Base-by-base conservation (phyloP, 306 rosid genomes). In the Fagus sylvatica region DNA sequence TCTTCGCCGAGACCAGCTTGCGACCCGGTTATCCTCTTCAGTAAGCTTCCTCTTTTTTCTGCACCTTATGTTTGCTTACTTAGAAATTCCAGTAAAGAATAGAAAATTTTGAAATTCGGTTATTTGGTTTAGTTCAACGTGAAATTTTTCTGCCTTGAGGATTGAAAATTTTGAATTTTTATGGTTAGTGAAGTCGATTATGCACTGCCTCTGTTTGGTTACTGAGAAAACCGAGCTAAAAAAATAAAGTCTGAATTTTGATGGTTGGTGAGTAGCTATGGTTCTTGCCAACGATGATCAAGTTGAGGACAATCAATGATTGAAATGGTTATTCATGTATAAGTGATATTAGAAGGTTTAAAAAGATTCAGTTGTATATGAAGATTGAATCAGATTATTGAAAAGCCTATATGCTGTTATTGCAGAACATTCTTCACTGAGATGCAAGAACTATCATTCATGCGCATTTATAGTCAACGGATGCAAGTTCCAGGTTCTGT, bases 401-500 rank as follows among this genome's bases (percentile, higher is more conserved):
- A 12, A 61, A 61, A 32, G 41, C 40, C 7, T 32, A 13, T 61
- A 13, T 6, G 1, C 30, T 56, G 22, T 72, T 60, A 74, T 84
- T 85, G 87, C 90, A 94, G 98, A 74, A 17, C 86, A 46, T 67
- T 42, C 1, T 69, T 71, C 10, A 39, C 78, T 42, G 84, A 61
- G 73, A 60, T 81, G 76, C 78, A 87, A 37, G 88, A 86, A 15
- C 71, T 94, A 67, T 82, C 91, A 7, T 89, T 88, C 74, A 90
- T 84, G 90, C 42, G 74, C 67, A 88, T 90, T 13, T 89, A 89
- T 85, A 78, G 91, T 53, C 89, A 87, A 80, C 84, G 97, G 72
- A 78, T 67, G 53, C 86, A 74, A 68, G 92, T 87, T 57, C 97
- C 92, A 30, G 97, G 93, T 76, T 81, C 95, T 59, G 72, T 90